A percentile compares a stretch with the other conserved stretches of the same genome.
These are phyloP conservation scores for Pichia nakasei DNA, from an alignment of 805 yeast species.

Conservation along the genomic window DNA sequence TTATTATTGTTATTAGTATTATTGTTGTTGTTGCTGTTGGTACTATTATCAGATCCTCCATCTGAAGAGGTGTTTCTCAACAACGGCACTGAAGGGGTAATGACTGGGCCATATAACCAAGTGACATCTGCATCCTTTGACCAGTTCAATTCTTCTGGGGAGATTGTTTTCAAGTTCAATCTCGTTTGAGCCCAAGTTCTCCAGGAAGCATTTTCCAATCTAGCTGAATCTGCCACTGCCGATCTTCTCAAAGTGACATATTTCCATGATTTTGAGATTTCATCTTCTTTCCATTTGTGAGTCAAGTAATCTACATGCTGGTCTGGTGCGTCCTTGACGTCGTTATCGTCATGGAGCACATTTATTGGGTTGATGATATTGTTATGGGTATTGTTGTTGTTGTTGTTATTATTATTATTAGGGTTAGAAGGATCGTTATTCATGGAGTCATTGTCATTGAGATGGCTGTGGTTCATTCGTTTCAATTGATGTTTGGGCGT, in stretches of 20 bases:
- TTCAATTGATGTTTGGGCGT: constrained; percentile 26
- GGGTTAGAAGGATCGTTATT: constrained; percentile 8
- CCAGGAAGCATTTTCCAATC: constrained; percentile 87
- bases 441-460: too few species aligned
- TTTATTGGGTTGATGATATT: constrained; percentile 1
- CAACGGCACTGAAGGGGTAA: constrained; percentile 10
- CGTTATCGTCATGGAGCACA: constrained; percentile 71
- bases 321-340: constrained; percentile 69
- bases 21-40: constrained; percentile 1
- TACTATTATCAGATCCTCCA: background rate
- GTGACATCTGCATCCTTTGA: constrained; percentile 94
- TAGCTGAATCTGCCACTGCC: constrained; percentile 71
- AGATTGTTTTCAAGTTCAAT: constrained; percentile 61
- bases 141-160: constrained; percentile 93
- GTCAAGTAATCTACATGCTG: constrained; percentile 92
- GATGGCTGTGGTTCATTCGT: too few species aligned
- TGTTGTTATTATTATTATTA: constrained; percentile 10
- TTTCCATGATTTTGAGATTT: constrained; percentile 92
- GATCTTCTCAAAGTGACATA: constrained; percentile 77
- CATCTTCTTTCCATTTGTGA: constrained; percentile 92
- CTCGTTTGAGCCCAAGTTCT: constrained; percentile 94
- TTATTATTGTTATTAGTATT: background rate
- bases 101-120: constrained; percentile 90
- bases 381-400: constrained; percentile 9
- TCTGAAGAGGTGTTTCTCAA: background rate